Evolutionary conservation across 176 grass and related monocot species (phyloP).

Genomic region (Carex parvula): DNA sequence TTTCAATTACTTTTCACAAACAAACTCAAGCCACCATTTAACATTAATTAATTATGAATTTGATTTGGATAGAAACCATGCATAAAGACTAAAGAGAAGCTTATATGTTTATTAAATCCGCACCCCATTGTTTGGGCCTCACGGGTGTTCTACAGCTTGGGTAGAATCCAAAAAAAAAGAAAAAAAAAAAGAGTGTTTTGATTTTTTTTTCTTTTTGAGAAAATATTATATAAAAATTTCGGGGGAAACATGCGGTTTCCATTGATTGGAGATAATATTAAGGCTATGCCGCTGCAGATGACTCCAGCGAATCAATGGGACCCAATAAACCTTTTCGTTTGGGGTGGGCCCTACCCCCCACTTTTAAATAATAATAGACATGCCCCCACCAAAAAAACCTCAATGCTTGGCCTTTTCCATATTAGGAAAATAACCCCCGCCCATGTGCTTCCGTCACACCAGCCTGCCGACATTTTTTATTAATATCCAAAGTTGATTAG

Average conservation of each 20-base stretch:
- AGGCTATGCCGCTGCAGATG: background rate
- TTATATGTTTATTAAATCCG: too few relatives aligned
- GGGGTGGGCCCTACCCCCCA: background rate
- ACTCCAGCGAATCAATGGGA: constrained; percentile 16
- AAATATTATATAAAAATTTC: too few relatives aligned
- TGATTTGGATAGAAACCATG: background rate
- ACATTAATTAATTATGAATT: background rate
- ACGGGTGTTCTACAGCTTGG: too few relatives aligned
- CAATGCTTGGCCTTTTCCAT: background rate
- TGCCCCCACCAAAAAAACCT: constrained; percentile 7
- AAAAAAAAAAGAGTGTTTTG: too few relatives aligned
- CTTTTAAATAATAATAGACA: background rate
- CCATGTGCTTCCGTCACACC: background rate
- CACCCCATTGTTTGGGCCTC: too few relatives aligned
- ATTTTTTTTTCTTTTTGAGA: too few relatives aligned
- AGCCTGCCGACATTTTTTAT: background rate
- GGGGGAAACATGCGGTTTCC: background rate
- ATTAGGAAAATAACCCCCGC: background rate
- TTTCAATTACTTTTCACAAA: background rate
- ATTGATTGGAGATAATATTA: background rate
- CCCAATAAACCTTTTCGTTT: constrained; percentile 12
- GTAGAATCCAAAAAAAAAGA: too few relatives aligned
- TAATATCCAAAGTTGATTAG: too few relatives aligned
- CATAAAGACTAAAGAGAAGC: too few relatives aligned
- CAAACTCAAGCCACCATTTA: background rate